A percentile compares a stretch with the other conserved stretches of the same genome.
These are phyloP conservation scores for Fusarium goolgardi DNA, from an alignment of 2,329 filamentous ascomycete species.

Conservation along the genomic window DNA sequence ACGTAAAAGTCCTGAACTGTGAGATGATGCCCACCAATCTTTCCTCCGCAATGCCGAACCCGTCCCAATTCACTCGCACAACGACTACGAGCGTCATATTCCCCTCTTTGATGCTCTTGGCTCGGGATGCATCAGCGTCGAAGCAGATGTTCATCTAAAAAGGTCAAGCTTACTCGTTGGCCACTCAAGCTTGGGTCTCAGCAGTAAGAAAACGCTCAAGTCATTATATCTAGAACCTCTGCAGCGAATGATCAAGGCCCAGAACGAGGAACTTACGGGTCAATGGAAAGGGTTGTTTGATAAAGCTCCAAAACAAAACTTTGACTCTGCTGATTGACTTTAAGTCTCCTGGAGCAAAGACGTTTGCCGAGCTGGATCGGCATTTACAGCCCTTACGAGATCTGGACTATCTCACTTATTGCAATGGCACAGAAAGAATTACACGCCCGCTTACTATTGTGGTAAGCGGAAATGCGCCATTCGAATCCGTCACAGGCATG, in stretches of 20 bases:
- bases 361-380: neutral
- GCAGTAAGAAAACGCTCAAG: neutral
- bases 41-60: conserved; percentile 16
- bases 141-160: conserved; percentile 14
- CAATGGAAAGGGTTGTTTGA: conserved; percentile 10
- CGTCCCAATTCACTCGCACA: conserved; percentile 21
- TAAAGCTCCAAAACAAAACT: conserved; percentile 4
- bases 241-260: conserved; percentile 12
- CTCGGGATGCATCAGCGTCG: conserved; percentile 19
- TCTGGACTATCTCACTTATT: conserved; percentile 14
- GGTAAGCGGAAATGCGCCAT: conserved; percentile 10
- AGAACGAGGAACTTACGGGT: neutral
- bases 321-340: conserved; percentile 18
- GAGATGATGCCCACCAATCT: conserved; percentile 19
- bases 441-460: conserved; percentile 17
- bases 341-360: conserved; percentile 5
- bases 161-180: conserved; percentile 1
- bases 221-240: conserved; percentile 12
- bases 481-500: neutral
- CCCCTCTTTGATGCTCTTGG: conserved; percentile 27
- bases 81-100: conserved; percentile 22
- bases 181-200: neutral
- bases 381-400: conserved; percentile 17
- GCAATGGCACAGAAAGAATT: conserved; percentile 18
- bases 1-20: conserved; percentile 16